Evolutionary conservation across 139 green algal genomes (phyloP).

Genomic region (Haematococcus lacustris): DNA sequence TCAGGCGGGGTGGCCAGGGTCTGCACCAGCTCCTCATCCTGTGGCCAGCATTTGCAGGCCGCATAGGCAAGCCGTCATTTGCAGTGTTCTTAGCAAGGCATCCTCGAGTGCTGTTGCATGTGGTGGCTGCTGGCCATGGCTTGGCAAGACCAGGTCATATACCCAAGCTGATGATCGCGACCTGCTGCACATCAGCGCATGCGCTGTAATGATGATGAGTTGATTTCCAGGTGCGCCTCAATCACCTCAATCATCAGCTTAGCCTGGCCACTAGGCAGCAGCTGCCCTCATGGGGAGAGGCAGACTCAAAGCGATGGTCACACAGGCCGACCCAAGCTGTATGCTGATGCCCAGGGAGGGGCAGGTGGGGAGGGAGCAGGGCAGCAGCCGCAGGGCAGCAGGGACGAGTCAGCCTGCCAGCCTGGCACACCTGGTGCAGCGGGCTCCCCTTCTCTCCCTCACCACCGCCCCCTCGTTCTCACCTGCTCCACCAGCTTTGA

Average conservation of each 20-base stretch:
- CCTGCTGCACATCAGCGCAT: background rate
- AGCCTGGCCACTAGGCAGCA: no score
- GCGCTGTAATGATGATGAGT: background rate
- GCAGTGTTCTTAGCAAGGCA: conserved; percentile 1
- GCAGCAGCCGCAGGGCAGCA: no score
- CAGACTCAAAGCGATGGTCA: background rate
- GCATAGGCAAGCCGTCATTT: background rate
- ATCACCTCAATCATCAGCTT: no score
- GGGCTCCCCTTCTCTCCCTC: background rate
- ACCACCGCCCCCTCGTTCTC: background rate
- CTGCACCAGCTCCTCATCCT: conserved; percentile 17
- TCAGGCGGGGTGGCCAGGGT: conserved; percentile 15
- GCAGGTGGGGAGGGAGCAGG: background rate
- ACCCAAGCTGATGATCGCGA: background rate
- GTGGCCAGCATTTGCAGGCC: background rate
- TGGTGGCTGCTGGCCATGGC: conserved; percentile 2
- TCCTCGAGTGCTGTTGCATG: conserved; percentile 2
- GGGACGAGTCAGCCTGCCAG: no score
- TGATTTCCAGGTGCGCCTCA: no score
- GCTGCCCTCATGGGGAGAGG: no score
- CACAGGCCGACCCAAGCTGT: background rate
- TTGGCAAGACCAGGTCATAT: background rate
- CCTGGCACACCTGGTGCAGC: background rate
- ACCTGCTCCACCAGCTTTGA: background rate
- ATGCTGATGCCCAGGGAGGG: background rate